phyloP scores from a whole-genome alignment of 306 rosid genomes.

The barrel medic (Medicago truncatula) region DNA sequence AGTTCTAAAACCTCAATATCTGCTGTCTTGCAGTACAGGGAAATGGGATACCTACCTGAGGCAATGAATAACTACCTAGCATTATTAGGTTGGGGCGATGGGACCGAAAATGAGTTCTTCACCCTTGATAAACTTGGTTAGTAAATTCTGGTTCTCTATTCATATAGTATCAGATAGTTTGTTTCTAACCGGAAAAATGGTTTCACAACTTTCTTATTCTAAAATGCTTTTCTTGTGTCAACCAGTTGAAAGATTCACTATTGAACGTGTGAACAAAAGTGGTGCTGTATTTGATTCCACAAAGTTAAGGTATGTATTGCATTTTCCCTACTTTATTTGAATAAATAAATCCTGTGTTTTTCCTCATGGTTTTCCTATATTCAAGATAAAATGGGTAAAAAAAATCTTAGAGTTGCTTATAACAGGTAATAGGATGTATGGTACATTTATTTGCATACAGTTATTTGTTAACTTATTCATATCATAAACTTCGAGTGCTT shows the following conservation, averaged over 20 bases:
- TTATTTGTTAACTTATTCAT: constrained; percentile 15
- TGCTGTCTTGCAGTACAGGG: constrained; percentile 71
- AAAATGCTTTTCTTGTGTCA: constrained; percentile 31
- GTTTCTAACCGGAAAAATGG: constrained; percentile 13
- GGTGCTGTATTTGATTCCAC: constrained; percentile 91
- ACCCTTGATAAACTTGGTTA: constrained; percentile 81
- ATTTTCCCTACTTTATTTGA: constrained; percentile 24
- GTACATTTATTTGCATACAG: constrained; percentile 11
- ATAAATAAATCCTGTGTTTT: constrained; percentile 25
- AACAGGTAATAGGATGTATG: constrained; percentile 16
- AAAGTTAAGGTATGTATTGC: constrained; percentile 63
- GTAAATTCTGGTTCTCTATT: constrained; percentile 41
- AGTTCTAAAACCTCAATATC: constrained; percentile 37
- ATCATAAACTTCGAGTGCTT: constrained; percentile 15
- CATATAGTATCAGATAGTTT: not conserved
- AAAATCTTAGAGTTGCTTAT: constrained; percentile 21
- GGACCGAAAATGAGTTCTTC: constrained; percentile 93
- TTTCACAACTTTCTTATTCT: constrained; percentile 32
- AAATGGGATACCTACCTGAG: constrained; percentile 96
- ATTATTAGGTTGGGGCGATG: constrained; percentile 98
- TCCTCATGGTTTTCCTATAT: constrained; percentile 2
- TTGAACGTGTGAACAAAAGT: constrained; percentile 86
- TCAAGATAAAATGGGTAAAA: not conserved
- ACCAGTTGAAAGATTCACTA: constrained; percentile 87
- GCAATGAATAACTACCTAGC: constrained; percentile 96